phyloP scores from a whole-genome alignment of 1,139 yeast species.

The Geotrichum cucujoidarum region DNA sequence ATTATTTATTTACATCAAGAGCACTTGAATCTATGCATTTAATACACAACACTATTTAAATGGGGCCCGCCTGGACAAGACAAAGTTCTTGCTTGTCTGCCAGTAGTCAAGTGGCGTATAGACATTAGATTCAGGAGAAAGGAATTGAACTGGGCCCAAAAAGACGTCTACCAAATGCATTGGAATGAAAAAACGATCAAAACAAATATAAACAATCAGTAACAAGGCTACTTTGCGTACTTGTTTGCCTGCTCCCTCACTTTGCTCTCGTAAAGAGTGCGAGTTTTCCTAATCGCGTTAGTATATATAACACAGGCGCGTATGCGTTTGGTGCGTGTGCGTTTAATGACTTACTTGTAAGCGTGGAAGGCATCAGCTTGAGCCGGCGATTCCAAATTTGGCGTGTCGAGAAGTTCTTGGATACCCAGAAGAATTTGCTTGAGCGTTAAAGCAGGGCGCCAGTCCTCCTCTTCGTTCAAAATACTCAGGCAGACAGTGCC shows the following conservation, averaged over 20 bases:
- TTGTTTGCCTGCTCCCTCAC: constrained; percentile 77
- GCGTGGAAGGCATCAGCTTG: constrained; percentile 96
- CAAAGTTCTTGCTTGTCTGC: too few species aligned
- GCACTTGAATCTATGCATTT: too few species aligned
- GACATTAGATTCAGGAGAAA: too few species aligned
- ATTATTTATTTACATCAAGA: too few species aligned
- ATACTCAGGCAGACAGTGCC: constrained; percentile 93
- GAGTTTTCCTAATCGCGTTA: constrained; percentile 43
- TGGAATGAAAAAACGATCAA: too few species aligned
- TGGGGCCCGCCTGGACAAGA: too few species aligned
- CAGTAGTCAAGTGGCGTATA: too few species aligned
- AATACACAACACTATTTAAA: too few species aligned
- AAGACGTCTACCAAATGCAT: too few species aligned
- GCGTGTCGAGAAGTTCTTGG: constrained; percentile 83
- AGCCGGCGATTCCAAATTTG: constrained; percentile 95
- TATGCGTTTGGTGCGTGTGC: constrained; percentile 6
- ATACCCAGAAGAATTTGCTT: constrained; percentile 88
- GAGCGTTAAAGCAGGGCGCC: constrained; percentile 95
- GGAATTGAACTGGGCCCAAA: too few species aligned
- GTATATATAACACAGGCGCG: constrained; percentile 9
- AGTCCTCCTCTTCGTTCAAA: constrained; percentile 90
- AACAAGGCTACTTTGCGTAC: constrained; percentile 50
- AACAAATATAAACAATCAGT: too few species aligned
- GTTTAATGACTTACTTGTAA: constrained; percentile 36
- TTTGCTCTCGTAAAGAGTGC: constrained; percentile 62